Evolutionary conservation across 805 yeast species (phyloP).

Genomic region (Wickerhamiella cacticola): DNA sequence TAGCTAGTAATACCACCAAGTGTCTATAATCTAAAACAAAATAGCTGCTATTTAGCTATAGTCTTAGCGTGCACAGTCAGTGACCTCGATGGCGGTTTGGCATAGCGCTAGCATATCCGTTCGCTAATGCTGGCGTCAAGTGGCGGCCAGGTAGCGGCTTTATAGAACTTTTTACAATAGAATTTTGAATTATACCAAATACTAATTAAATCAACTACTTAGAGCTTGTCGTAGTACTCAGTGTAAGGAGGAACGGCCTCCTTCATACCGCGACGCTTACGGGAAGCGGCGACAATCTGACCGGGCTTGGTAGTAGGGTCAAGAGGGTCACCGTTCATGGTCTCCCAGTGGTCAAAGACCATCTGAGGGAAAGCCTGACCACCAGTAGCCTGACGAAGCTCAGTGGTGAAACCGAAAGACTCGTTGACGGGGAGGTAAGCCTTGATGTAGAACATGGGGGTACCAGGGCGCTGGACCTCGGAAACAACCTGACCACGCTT

Average conservation of each 20-base stretch:
- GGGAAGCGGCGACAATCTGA: constrained; percentile 50
- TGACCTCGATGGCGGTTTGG: too few species aligned
- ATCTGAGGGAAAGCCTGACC: constrained; percentile 99
- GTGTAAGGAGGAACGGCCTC: constrained; percentile 97
- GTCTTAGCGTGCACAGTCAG: too few species aligned
- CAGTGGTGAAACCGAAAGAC: constrained; percentile 99
- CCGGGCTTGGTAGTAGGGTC: constrained; percentile 72
- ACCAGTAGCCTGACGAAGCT: constrained; percentile 99
- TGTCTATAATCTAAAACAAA: too few species aligned
- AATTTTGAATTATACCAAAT: too few species aligned
- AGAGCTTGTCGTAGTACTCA: constrained; percentile 70
- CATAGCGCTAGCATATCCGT: too few species aligned
- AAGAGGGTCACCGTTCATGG: constrained; percentile 82
- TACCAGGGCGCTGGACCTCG: constrained; percentile 99
- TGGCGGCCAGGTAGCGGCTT: too few species aligned
- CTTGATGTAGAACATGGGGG: constrained; percentile 98
- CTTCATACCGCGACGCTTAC: constrained; percentile 97
- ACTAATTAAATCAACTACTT: constrained; percentile 20
- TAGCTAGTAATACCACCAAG: too few species aligned
- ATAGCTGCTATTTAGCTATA: too few species aligned
- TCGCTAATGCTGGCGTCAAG: too few species aligned
- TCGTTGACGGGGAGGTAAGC: constrained; percentile 99
- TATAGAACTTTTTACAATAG: too few species aligned
- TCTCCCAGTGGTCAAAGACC: constrained; percentile 98
- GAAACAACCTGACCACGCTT: constrained; percentile 97